A percentile compares a stretch with the other conserved stretches of the same genome.
These are phyloP conservation scores for Diaporthe sp. DNA, from an alignment of 2,329 filamentous ascomycete genomes.

Conservation along the genomic window DNA sequence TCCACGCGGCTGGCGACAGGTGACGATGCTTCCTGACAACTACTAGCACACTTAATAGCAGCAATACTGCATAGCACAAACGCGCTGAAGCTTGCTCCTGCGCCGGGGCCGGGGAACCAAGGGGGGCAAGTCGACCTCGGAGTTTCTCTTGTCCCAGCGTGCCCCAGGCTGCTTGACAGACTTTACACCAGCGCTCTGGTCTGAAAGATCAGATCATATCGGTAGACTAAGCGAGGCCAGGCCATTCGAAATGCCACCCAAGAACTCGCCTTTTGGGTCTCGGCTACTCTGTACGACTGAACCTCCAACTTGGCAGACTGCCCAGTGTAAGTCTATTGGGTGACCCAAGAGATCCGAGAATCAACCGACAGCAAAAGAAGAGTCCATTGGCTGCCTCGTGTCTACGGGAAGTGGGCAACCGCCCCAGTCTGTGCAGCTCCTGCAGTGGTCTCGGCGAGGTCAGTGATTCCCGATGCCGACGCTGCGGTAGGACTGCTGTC, in stretches of 20 bases:
- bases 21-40: neutral
- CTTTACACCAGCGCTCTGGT: constrained; percentile 19
- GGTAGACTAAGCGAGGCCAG: constrained; percentile 11
- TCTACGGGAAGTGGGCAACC: constrained; percentile 8
- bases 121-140: constrained; percentile 16
- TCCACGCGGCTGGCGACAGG: constrained; percentile 10
- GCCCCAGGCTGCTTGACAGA: neutral
- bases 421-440: constrained; percentile 16
- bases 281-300: constrained; percentile 22
- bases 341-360: neutral
- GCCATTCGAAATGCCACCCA: constrained; percentile 12
- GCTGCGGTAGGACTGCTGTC: neutral
- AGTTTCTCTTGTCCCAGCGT: constrained; percentile 29
- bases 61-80: neutral
- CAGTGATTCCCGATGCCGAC: constrained; percentile 6
- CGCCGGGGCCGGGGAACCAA: neutral
- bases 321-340: neutral
- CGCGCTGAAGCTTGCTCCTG: neutral
- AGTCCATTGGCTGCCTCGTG: constrained; percentile 5
- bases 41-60: neutral
- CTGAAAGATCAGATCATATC: constrained; percentile 24
- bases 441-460: constrained; percentile 20
- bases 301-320: constrained; percentile 7
- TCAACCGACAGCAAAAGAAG: neutral
- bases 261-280: neutral